These are phyloP conservation scores for Stellera chamaejasme DNA, from an alignment of 345 rosid genomes.

Conservation along the genomic window DNA sequence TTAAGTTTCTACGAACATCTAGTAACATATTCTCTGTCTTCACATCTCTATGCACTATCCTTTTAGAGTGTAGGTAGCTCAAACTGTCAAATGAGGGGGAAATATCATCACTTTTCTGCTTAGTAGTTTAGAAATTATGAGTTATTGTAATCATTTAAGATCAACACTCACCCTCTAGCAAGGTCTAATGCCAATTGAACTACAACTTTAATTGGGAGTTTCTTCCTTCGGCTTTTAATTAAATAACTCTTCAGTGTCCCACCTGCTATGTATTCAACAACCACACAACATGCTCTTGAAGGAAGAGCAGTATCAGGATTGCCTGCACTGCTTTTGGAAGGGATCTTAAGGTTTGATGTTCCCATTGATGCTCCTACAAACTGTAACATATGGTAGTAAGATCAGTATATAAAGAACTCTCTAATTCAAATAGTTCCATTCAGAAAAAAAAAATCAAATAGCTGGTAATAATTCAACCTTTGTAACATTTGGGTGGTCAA, in stretches of 20 bases:
- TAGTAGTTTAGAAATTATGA: not conserved
- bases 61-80: constrained; percentile 74
- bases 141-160: not conserved
- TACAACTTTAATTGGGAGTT: constrained; percentile 58
- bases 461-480: constrained; percentile 27
- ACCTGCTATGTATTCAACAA: constrained; percentile 68
- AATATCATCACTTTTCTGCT: not conserved
- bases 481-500: constrained; percentile 76
- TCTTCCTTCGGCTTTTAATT: constrained; percentile 52
- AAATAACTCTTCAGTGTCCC: constrained; percentile 66
- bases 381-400: constrained; percentile 20
- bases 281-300: constrained; percentile 74
- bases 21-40: constrained; percentile 79
- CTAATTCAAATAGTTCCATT: not conserved
- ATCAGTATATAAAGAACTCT: not conserved
- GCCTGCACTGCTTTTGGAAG: constrained; percentile 23
- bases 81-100: constrained; percentile 26
- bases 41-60: constrained; percentile 73
- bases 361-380: constrained; percentile 90
- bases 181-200: constrained; percentile 73
- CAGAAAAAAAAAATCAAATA: not conserved
- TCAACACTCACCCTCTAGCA: constrained; percentile 55
- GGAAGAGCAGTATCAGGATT: constrained; percentile 41
- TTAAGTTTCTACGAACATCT: constrained; percentile 48
- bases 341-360: constrained; percentile 67